A percentile compares a stretch with the other conserved stretches of the same genome.
These are phyloP conservation scores for Exutisphaerella laricina DNA, from an alignment of 2,329 filamentous ascomycete species.

Conservation along the genomic window DNA sequence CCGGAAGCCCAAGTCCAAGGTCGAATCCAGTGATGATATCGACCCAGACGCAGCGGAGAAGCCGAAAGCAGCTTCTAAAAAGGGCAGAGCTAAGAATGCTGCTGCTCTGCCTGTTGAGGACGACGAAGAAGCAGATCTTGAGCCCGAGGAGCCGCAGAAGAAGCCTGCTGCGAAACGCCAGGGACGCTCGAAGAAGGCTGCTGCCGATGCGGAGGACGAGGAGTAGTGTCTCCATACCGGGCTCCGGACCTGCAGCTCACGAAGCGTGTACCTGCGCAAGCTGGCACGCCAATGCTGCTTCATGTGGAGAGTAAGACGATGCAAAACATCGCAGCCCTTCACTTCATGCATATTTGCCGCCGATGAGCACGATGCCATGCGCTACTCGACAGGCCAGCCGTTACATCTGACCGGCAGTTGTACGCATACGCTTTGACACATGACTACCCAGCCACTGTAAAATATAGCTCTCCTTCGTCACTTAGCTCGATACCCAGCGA, in stretches of 20 bases:
- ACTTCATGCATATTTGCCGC: too few relatives aligned
- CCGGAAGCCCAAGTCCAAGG: slow-evolving; percentile 20
- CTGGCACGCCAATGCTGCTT: too few relatives aligned
- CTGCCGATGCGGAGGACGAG: slow-evolving; percentile 13
- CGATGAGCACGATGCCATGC: too few relatives aligned
- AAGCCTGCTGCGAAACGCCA: slow-evolving; percentile 31
- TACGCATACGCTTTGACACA: too few relatives aligned
- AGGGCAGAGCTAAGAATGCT: slow-evolving; percentile 29
- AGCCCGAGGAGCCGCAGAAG: slow-evolving; percentile 30
- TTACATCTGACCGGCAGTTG: too few relatives aligned
- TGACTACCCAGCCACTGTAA: background rate
- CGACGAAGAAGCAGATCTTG: slow-evolving; percentile 13
- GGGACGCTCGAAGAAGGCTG: slow-evolving; percentile 29
- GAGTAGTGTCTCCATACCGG: background rate
- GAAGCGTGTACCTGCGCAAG: slow-evolving; percentile 1
- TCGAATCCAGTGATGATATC: slow-evolving; percentile 14
- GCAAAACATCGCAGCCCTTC: too few relatives aligned
- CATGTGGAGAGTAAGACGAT: too few relatives aligned
- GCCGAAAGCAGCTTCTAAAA: slow-evolving; percentile 30
- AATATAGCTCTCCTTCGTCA: slow-evolving; percentile 1
- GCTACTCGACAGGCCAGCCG: too few relatives aligned
- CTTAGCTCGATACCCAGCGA: slow-evolving; percentile 16
- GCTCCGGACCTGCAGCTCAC: background rate
- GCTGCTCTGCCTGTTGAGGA: slow-evolving; percentile 1
- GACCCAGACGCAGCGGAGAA: slow-evolving; percentile 17